phyloP scores from a whole-genome alignment of 129 eudicot species.

The Daucus carota region DH1_v3.0 NC_030384.2:19460501-19461000 shows the following conservation, averaged over 20 bases:
- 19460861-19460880: background rate
- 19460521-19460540: background rate
- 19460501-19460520: background rate
- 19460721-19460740: background rate
- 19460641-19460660: background rate
- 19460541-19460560: background rate
- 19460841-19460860: constrained; percentile 4
- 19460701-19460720: background rate
- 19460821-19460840: constrained; percentile 87
- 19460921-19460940: background rate
- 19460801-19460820: constrained; percentile 87
- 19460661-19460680: background rate
- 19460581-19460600: background rate
- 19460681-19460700: background rate
- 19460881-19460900: background rate
- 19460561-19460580: background rate
- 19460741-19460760: background rate
- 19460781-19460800: constrained; percentile 88
- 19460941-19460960: background rate
- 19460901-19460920: background rate
- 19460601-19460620: background rate
- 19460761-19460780: constrained; percentile 51
- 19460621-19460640: background rate
- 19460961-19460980: background rate
- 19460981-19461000: background rate